phyloP scores from a whole-genome alignment of 2,329 filamentous ascomycete species.

The Fusarium chaquense region DNA sequence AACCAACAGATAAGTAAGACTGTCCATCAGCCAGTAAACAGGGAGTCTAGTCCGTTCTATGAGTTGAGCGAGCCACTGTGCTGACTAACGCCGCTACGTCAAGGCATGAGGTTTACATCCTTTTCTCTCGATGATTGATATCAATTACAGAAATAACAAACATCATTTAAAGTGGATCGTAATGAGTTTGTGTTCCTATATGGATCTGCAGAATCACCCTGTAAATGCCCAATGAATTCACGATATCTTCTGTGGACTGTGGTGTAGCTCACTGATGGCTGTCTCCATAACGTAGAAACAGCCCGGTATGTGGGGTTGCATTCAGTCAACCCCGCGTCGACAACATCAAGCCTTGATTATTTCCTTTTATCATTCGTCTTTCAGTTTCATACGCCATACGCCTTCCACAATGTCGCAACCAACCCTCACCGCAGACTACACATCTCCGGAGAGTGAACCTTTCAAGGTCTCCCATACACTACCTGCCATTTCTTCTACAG shows the following conservation, averaged over 20 bases:
- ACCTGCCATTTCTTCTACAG: conserved; percentile 50
- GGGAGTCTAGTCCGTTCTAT: not conserved
- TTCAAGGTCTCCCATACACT: conserved; percentile 59
- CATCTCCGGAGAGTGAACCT: conserved; percentile 61
- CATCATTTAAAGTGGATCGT: not conserved
- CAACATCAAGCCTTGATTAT: conserved; percentile 6
- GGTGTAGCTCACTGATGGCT: conserved; percentile 11
- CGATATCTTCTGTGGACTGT: not conserved
- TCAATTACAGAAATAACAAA: not conserved
- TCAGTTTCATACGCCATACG: not conserved
- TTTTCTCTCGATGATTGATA: not conserved
- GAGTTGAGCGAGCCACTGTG: conserved; percentile 5
- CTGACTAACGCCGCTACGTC: conserved; percentile 22
- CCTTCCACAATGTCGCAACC: conserved; percentile 31
- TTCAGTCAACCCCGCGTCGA: conserved; percentile 39
- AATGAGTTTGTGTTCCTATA: not conserved
- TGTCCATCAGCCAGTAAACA: not conserved
- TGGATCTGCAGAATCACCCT: not conserved
- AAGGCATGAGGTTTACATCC: not conserved
- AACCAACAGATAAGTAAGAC: conserved; percentile 5
- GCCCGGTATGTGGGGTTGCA: conserved; percentile 26
- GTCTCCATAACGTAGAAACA: not conserved
- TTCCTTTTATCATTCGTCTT: not conserved
- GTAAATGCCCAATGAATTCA: not conserved
- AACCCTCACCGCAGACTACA: conserved; percentile 62